These are phyloP conservation scores for Gigaspora rosea DNA, from an alignment of 192 early-diverging fungal species.

Conservation along the genomic window DNA sequence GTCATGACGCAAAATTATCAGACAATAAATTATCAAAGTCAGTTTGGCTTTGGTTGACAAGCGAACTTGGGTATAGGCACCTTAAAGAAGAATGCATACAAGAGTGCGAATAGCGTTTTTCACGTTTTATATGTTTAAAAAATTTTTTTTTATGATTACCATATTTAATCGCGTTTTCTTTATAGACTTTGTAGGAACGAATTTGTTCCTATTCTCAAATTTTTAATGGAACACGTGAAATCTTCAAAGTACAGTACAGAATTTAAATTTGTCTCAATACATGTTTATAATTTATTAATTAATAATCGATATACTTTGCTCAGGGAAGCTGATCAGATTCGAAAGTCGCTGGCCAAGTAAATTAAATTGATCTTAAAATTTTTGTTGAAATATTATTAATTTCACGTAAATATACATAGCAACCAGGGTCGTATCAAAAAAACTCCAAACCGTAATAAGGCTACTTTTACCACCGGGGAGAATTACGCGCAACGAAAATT, in stretches of 20 bases:
- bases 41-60: too few relatives aligned
- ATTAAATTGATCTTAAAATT: neutral
- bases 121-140: neutral
- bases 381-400: neutral
- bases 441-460: neutral
- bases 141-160: too few relatives aligned
- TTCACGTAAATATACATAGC: neutral
- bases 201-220: constrained; percentile 25
- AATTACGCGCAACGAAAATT: neutral
- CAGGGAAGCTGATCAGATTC: constrained; percentile 4
- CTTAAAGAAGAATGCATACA: too few relatives aligned
- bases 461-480: too few relatives aligned
- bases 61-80: too few relatives aligned
- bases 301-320: neutral
- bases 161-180: neutral
- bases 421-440: neutral
- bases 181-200: constrained; percentile 28
- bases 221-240: constrained; percentile 25
- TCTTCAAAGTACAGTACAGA: constrained; percentile 30
- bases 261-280: too few relatives aligned
- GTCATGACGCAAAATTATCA: too few relatives aligned
- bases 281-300: too few relatives aligned
- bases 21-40: too few relatives aligned
- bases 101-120: neutral
- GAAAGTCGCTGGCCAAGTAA: neutral